Conservation (phyloP, 768 basidiomycete genomes). For the Lactarius psammicola region DNA sequence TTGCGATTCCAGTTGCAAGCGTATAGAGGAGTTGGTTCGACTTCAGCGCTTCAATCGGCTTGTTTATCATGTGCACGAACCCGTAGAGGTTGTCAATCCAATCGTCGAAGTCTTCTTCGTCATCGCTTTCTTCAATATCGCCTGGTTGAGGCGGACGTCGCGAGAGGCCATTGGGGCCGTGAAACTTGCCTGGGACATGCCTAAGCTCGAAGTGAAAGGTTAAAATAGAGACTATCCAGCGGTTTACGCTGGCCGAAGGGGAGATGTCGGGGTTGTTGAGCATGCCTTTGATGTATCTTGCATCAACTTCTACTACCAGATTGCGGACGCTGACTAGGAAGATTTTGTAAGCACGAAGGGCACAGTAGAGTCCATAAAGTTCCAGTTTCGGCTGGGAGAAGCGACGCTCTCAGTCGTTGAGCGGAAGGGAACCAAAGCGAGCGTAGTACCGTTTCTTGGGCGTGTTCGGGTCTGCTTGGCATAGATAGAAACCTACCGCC, state of each 20-base stretch:
- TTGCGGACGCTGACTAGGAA: constrained; percentile 35
- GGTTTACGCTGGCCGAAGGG: constrained; percentile 40
- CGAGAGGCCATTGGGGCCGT: constrained; percentile 37
- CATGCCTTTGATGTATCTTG: constrained; percentile 42
- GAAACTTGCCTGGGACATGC: constrained; percentile 36
- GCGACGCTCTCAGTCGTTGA: constrained; percentile 33
- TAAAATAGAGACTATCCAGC: constrained; percentile 43
- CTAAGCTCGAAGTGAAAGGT: constrained; percentile 39
- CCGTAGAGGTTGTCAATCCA: not conserved
- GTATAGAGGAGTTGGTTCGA: too few species aligned
- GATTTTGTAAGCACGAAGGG: constrained; percentile 18
- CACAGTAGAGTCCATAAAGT: constrained; percentile 32
- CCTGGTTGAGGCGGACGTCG: not conserved
- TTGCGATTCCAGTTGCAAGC: too few species aligned
- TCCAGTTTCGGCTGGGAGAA: constrained; percentile 35
- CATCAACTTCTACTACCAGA: constrained; percentile 39
- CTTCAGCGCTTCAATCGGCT: too few species aligned
- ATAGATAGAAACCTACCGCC: constrained; percentile 35
- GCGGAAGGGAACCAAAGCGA: constrained; percentile 40
- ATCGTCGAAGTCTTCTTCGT: not conserved
- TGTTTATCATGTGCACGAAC: too few species aligned
- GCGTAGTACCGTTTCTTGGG: constrained; percentile 31
- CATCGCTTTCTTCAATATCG: not conserved
- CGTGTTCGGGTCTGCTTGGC: constrained; percentile 30
- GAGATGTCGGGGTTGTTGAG: constrained; percentile 40